Evolutionary conservation across 306 rosid species (phyloP).

Genomic region (Styphnolobium japonicum): DNA sequence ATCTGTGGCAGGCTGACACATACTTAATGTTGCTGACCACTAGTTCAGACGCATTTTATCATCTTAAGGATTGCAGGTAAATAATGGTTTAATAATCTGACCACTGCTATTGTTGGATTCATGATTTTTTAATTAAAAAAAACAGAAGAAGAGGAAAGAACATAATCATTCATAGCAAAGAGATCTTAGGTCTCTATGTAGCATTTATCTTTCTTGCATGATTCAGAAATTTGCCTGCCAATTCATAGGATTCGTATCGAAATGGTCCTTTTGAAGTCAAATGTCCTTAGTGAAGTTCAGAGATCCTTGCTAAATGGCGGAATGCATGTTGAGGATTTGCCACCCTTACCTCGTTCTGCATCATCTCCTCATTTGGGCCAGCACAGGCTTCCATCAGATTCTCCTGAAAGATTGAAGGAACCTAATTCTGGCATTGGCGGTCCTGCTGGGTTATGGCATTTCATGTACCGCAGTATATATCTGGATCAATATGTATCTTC

Average conservation of each 20-base stretch:
- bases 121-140: neutral
- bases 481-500: constrained; percentile 90
- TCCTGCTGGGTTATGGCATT: constrained; percentile 93
- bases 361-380: constrained; percentile 60
- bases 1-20: constrained; percentile 67
- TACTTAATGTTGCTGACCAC: constrained; percentile 85
- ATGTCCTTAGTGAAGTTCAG: constrained; percentile 82
- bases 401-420: constrained; percentile 61
- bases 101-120: constrained; percentile 11
- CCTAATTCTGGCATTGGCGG: constrained; percentile 61
- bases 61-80: constrained; percentile 95
- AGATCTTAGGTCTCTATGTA: neutral
- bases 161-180: constrained; percentile 5
- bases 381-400: constrained; percentile 58
- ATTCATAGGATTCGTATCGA: constrained; percentile 78
- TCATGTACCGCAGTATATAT: constrained; percentile 86
- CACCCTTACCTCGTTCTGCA: constrained; percentile 57
- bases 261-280: constrained; percentile 79
- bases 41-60: constrained; percentile 85
- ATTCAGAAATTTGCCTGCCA: constrained; percentile 29
- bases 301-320: constrained; percentile 89
- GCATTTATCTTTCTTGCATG: constrained; percentile 15
- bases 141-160: neutral
- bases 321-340: constrained; percentile 87
- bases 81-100: constrained; percentile 10